These are phyloP conservation scores for Tephrocybe sp. DNA, from an alignment of 768 basidiomycete genomes.

Conservation along the genomic window DNA sequence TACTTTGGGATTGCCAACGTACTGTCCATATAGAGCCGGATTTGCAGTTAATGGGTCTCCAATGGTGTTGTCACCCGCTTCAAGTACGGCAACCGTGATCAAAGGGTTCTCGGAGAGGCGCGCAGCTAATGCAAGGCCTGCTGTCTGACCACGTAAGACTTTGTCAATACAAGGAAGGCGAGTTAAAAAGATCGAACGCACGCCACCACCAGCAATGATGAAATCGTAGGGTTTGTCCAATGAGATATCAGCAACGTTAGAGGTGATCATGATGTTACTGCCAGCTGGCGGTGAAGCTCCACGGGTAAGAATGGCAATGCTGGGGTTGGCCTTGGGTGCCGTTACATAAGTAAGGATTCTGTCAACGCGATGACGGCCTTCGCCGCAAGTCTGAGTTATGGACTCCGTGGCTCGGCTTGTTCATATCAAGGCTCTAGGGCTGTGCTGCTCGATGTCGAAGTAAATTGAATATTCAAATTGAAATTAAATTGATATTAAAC, in stretches of 20 bases:
- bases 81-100: slow-evolving; percentile 37
- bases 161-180: background rate
- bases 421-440: no score
- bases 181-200: background rate
- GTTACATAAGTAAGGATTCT: no score
- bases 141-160: slow-evolving; percentile 19
- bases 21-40: slow-evolving; percentile 29
- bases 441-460: no score
- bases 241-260: slow-evolving; percentile 9
- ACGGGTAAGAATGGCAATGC: no score
- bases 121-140: slow-evolving; percentile 42
- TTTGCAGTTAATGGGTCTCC: slow-evolving; percentile 34
- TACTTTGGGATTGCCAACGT: slow-evolving; percentile 28
- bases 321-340: no score
- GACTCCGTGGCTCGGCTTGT: no score
- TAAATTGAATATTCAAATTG: no score
- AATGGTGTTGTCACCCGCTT: slow-evolving; percentile 34
- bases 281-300: no score
- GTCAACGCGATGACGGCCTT: no score
- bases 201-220: slow-evolving; percentile 4
- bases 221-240: slow-evolving; percentile 6
- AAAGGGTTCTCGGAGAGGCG: slow-evolving; percentile 40
- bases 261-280: no score
- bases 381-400: no score
- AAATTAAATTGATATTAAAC: no score